Evolutionary conservation across 768 basidiomycete genomes (phyloP).

Genomic region (Panaeolus cyanescens): DNA sequence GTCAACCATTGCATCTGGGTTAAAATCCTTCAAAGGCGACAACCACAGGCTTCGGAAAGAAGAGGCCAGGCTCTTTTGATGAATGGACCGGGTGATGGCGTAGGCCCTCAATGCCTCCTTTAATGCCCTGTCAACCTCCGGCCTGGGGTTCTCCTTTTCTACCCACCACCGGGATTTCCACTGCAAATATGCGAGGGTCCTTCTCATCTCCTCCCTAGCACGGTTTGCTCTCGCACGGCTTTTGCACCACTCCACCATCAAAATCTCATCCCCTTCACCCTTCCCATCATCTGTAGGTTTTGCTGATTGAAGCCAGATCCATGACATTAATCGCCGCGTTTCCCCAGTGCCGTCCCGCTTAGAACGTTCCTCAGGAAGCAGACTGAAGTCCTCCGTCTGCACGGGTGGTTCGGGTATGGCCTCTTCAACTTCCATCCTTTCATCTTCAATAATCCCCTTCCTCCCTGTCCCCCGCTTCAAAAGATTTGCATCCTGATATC

Average conservation of each 20-base stretch:
- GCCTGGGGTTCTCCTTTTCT: background rate
- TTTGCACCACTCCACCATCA: background rate
- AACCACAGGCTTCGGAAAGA: background rate
- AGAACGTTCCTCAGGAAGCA: constrained; percentile 5
- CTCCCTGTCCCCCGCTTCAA: constrained; percentile 4
- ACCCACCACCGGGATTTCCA: constrained; percentile 18
- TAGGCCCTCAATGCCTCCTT: background rate
- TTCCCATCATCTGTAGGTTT: background rate
- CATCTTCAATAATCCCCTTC: no score
- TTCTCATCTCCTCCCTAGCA: constrained; percentile 24
- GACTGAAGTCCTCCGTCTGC: constrained; percentile 1
- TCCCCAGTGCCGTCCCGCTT: constrained; percentile 13
- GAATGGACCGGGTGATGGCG: background rate
- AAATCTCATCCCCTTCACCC: background rate
- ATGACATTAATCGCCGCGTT: constrained; percentile 10
- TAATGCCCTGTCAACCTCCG: background rate
- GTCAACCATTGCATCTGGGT: background rate
- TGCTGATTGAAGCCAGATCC: constrained; percentile 12
- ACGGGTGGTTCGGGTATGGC: background rate
- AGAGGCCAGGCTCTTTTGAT: no score
- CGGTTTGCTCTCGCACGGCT: constrained; percentile 1
- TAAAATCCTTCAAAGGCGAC: background rate
- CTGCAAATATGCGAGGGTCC: constrained; percentile 8
- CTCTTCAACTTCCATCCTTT: no score
- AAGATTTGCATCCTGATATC: background rate